phyloP scores from a whole-genome alignment of 2,329 filamentous ascomycete genomes.

The Eutypella sp. region DNA sequence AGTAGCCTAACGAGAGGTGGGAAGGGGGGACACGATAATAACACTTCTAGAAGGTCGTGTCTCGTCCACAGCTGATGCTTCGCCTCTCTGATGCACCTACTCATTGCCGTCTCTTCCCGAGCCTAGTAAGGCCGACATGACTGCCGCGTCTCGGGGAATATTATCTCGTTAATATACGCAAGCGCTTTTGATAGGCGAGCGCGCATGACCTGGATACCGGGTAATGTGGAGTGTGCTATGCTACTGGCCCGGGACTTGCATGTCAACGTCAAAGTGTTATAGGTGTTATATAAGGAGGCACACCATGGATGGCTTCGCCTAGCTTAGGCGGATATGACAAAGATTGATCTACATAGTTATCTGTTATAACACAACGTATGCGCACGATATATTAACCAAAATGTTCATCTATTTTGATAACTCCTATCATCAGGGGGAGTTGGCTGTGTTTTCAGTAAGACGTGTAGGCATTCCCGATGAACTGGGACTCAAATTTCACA shows the following conservation, averaged over 20 bases:
- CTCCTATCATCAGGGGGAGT: too few species aligned
- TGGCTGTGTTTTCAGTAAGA: too few species aligned
- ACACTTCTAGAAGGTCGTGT: too few species aligned
- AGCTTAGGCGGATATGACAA: background rate
- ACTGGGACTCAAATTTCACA: too few species aligned
- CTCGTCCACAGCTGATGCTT: background rate
- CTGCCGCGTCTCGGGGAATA: constrained; percentile 18
- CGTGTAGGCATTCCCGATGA: too few species aligned
- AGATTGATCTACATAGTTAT: background rate
- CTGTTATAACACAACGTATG: constrained; percentile 2
- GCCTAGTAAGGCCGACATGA: constrained; percentile 7
- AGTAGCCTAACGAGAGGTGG: constrained; percentile 6
- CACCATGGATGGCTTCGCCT: background rate
- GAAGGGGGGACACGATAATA: too few species aligned
- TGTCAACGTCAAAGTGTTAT: constrained; percentile 1
- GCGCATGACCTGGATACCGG: constrained; percentile 17
- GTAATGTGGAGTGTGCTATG: constrained; percentile 21
- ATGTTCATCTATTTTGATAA: too few species aligned
- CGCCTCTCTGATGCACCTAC: background rate
- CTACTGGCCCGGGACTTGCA: constrained; percentile 21
- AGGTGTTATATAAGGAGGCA: constrained; percentile 2
- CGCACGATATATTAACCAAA: too few species aligned
- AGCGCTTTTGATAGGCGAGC: constrained; percentile 21
- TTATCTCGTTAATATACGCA: constrained; percentile 21
- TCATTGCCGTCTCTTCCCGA: constrained; percentile 16